Base-by-base conservation (phyloP, 2,329 filamentous ascomycete genomes). In the Xylariaceae sp. region DNA sequence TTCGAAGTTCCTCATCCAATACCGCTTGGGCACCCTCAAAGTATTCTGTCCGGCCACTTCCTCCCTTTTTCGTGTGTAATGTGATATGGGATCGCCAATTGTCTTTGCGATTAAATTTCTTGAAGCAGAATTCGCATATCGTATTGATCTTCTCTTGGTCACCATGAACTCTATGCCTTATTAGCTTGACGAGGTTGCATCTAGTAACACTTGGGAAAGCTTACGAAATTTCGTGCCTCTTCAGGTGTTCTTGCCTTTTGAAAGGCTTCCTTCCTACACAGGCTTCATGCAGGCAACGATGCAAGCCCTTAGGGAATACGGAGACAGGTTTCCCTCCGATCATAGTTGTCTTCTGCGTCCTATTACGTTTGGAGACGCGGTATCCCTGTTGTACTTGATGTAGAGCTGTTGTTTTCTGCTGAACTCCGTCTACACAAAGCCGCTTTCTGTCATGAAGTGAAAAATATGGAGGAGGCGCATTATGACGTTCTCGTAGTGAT, bases 191-290 rank as follows among this genome's bases (percentile, higher is more conserved):
- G 7, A 20, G 21, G 39, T 7, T 24, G 13, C 21, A 41, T 58
- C 18, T 37, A n/a, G n/a, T 13, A 6, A 21, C 7, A 15, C 8
- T 37, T n/a, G 50, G 32, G 43, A 40, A 30, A 43, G 4, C 62
- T 62, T 63, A 82, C 80, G 77, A 78, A 47, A 74, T 73, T 45
- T 77, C 72, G 63, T 84, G 81, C 23, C 81, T 74, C 70, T 82
- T 83, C 15, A 83, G 68, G 57, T 84, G 81, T 65, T 84, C 81
- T 20, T 77, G 77, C 50, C 81, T 73, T 60, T 78, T 77, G 55
- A 80, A 82, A 0, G 74, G 74, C 60, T 77, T 62, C 37, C 55
- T 52, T 8, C 48, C 43, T 10, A 73, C 64, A 64, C 80, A 83
- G 23, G 73, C 73, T 6, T 72, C 72, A 26, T 77, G 74, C 13